These are phyloP conservation scores for Typha latifolia DNA, from an alignment of 176 grass and related monocot genomes.

Conservation along the genomic window DNA sequence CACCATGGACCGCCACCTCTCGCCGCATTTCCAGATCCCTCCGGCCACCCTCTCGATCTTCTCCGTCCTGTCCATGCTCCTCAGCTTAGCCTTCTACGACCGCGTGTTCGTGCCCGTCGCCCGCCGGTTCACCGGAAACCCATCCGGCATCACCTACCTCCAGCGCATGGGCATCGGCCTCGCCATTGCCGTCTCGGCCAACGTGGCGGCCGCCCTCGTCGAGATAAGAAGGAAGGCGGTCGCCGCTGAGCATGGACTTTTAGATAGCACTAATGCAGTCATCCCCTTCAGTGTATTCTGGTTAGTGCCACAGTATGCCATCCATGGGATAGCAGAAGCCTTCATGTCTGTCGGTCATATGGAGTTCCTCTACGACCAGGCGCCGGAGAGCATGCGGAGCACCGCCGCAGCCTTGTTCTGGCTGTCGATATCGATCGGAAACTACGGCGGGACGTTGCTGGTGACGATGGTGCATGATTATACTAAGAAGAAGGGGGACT, in stretches of 20 bases:
- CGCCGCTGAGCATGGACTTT: conserved; percentile 35
- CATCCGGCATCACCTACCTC: conserved; percentile 64
- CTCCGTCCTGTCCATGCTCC: conserved; percentile 38
- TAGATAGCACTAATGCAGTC: conserved; percentile 22
- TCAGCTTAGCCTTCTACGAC: conserved; percentile 57
- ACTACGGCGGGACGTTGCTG: conserved; percentile 63
- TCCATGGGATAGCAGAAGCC: conserved; percentile 60
- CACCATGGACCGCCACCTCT: conserved; percentile 64
- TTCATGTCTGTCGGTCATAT: conserved; percentile 81
- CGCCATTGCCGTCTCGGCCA: conserved; percentile 38
- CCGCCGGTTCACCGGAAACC: conserved; percentile 38
- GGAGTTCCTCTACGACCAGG: conserved; percentile 87
- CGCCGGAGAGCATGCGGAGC: conserved; percentile 84
- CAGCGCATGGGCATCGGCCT: conserved; percentile 76
- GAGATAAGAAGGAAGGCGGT: conserved; percentile 43
- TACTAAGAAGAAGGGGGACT: conserved; percentile 46
- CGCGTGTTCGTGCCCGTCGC: conserved; percentile 45
- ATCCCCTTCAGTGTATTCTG: conserved; percentile 74
- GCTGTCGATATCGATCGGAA: conserved; percentile 56
- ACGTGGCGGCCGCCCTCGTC: conserved; percentile 50
- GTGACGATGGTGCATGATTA: conserved; percentile 52
- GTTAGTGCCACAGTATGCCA: conserved; percentile 76
- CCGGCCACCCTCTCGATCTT: conserved; percentile 58
- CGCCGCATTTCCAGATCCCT: conserved; percentile 48
- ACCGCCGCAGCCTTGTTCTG: conserved; percentile 72